Evolutionary conservation across 1,284 basidiomycete species (phyloP).

Genomic region (Termitomyces sp.): DNA sequence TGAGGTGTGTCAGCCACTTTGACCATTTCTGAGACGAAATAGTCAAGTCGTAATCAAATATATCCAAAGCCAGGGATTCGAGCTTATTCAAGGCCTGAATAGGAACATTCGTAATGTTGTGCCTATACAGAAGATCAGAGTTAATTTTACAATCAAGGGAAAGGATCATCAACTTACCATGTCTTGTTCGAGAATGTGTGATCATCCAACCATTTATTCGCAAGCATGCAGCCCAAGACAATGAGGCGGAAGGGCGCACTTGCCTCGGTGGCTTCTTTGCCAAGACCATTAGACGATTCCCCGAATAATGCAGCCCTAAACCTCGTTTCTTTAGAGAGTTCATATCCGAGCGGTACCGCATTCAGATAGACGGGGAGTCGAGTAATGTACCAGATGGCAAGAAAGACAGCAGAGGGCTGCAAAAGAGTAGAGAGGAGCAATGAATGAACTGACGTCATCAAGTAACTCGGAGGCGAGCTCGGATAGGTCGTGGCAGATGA

Average conservation of each 20-base stretch:
- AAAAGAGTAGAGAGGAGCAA: constrained; percentile 74
- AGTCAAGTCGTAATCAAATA: constrained; percentile 65
- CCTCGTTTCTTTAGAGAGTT: constrained; percentile 51
- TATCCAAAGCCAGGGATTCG: constrained; percentile 64
- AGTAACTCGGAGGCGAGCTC: constrained; percentile 43
- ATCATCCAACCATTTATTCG: constrained; percentile 91
- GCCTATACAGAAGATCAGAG: constrained; percentile 41
- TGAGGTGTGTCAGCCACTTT: constrained; percentile 61
- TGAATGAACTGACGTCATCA: constrained; percentile 66
- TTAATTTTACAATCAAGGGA: constrained; percentile 7
- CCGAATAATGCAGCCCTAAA: constrained; percentile 63
- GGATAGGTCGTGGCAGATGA: constrained; percentile 37
- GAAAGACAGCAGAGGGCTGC: constrained; percentile 74
- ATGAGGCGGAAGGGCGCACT: constrained; percentile 67
- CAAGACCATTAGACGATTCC: constrained; percentile 38
- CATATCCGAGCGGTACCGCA: constrained; percentile 36
- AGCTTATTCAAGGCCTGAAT: constrained; percentile 63
- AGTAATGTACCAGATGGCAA: constrained; percentile 80
- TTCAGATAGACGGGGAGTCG: constrained; percentile 70
- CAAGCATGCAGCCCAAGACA: constrained; percentile 81
- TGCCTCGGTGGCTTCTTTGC: constrained; percentile 50
- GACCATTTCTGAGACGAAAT: constrained; percentile 61
- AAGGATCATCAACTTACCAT: constrained; percentile 51
- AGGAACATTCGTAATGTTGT: constrained; percentile 71
- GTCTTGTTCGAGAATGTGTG: constrained; percentile 92